Evolutionary conservation across 441 rosid species (phyloP).

Genomic region (Iberis amara): DNA sequence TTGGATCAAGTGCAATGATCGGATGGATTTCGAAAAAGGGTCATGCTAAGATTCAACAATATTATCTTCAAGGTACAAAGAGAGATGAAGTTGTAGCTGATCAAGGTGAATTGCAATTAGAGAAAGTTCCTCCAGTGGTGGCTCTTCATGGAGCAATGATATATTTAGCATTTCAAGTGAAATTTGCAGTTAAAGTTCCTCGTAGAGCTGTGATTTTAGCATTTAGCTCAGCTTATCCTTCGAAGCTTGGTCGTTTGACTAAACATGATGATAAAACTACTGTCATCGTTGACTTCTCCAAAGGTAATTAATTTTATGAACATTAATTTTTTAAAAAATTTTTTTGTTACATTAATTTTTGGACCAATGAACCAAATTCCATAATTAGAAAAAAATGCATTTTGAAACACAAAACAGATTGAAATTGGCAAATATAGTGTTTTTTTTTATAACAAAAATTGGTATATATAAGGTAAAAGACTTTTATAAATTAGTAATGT

Average conservation of each 20-base stretch:
- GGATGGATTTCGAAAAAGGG: slow-evolving; percentile 86
- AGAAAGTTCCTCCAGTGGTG: slow-evolving; percentile 64
- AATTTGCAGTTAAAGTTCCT: slow-evolving; percentile 40
- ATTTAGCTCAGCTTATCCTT: slow-evolving; percentile 54
- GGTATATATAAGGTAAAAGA: no score
- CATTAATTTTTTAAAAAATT: background rate
- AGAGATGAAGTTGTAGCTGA: slow-evolving; percentile 58
- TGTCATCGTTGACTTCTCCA: slow-evolving; percentile 61
- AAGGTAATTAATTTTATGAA: slow-evolving; percentile 35
- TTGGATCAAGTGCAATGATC: slow-evolving; percentile 84
- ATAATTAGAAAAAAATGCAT: no score
- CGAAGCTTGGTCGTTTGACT: slow-evolving; percentile 43
- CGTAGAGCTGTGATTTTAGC: slow-evolving; percentile 69
- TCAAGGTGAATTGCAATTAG: slow-evolving; percentile 72
- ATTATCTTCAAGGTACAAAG: slow-evolving; percentile 57
- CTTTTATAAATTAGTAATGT: no score
- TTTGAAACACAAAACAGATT: no score
- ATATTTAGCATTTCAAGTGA: slow-evolving; percentile 71
- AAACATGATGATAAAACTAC: slow-evolving; percentile 70
- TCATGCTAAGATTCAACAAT: slow-evolving; percentile 67
- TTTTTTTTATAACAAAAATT: no score
- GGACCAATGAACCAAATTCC: no score
- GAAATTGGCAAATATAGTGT: no score
- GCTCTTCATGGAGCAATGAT: slow-evolving; percentile 71
- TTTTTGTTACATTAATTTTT: no score